Evolutionary conservation across 257 asterid species (phyloP).

Genomic region (Linaria vulgaris): DNA sequence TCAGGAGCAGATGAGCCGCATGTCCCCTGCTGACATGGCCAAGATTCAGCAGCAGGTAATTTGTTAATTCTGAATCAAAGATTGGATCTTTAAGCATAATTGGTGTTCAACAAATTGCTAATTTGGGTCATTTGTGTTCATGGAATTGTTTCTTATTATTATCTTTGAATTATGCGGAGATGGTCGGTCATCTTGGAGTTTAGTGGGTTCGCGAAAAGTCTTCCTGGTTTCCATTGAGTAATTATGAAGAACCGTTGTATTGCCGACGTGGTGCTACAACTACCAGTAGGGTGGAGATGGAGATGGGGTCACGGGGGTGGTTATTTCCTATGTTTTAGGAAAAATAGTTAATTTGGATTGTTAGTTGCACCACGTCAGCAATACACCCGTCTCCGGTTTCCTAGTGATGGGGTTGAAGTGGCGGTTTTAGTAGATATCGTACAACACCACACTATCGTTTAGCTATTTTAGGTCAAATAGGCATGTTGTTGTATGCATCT

Average conservation of each 20-base stretch:
- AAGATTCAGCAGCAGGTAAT: conserved; percentile 92
- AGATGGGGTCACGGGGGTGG: too few species aligned
- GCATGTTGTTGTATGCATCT: background rate
- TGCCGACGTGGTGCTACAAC: too few species aligned
- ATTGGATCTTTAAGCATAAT: background rate
- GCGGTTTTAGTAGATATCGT: background rate
- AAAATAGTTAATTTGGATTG: too few species aligned
- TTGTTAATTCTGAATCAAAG: background rate
- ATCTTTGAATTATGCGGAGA: background rate
- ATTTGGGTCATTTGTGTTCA: background rate
- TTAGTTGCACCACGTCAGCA: too few species aligned
- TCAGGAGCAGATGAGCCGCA: conserved; percentile 98
- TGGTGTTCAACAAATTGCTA: too few species aligned
- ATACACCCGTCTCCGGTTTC: too few species aligned
- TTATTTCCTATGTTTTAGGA: too few species aligned
- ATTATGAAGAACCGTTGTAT: too few species aligned
- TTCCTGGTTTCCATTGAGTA: too few species aligned
- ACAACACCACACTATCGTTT: background rate
- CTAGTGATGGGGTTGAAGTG: background rate
- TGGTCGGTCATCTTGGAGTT: too few species aligned
- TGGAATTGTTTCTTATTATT: background rate
- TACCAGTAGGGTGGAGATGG: too few species aligned
- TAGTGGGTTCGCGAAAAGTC: too few species aligned
- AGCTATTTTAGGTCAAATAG: background rate
- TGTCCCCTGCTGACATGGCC: conserved; percentile 94